Evolutionary conservation across 1,284 basidiomycete genomes (phyloP), one percentile per base, ranked within the genome.

Genomic region (Heterobasidion annosum): DNA sequence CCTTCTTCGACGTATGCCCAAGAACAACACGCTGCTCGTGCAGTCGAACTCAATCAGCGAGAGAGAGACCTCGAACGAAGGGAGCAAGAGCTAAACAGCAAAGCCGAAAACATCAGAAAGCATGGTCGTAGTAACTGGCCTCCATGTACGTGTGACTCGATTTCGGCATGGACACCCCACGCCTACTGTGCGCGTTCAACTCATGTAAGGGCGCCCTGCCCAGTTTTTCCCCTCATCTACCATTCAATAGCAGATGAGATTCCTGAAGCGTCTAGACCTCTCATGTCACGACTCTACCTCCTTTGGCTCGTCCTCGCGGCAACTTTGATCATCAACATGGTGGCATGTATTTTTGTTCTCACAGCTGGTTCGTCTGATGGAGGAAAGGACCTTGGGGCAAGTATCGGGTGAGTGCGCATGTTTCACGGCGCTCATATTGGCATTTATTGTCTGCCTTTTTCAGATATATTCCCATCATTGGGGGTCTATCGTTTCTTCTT

Each of bases 191-290:
- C 32, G 48, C 8, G 9, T 43, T 25, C n/a, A 51, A 18, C 34
- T 51, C 43, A 33, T 45, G 25, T 37, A 32, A 25, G 3, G 45
- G 3, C 18, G 16, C 48, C 6, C 56, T 55, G 52, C 59, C 54
- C 69, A 93, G 91, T 95, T 78, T 94, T 87, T 66, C 96, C 95
- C 18, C 73, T 99, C 63, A 87, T 98, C 66, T 97, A 87, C 73
- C 96, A 98, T 70, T 88, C 91, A 56, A 95, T 98, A 63, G 68
- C 76, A 57, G 86, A 89, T 57, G 93, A 98, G 67, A 95, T 98
- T 52, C 88, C 93, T 5, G 82, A 90, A 59, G 82, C 85, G 19
- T 87, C 85, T 54, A 85, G 84, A 59, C 78, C 83, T 3, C 79
- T 94, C 62, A 87, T 97, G 61, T 85, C 83, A 54, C 85, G 92